phyloP scores from a whole-genome alignment of 306 rosid genomes.

The Crataegus laevigata region DNA sequence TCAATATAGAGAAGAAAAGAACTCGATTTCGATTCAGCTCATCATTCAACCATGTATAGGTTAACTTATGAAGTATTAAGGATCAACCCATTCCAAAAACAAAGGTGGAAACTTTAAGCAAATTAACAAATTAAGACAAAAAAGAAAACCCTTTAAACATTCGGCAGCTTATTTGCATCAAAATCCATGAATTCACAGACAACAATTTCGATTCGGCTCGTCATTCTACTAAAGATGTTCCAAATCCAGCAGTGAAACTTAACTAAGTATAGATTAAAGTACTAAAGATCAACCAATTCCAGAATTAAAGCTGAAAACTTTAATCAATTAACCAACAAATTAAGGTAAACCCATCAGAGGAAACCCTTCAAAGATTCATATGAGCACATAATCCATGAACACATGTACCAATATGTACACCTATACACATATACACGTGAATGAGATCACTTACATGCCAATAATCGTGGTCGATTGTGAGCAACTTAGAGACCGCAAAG shows the following conservation, averaged over 20 bases:
- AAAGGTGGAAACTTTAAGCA: not conserved
- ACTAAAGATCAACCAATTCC: not conserved
- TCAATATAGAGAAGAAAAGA: not conserved
- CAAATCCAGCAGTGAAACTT: not conserved
- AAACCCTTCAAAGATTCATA: not conserved
- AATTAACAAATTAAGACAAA: not conserved
- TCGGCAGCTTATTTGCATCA: not conserved
- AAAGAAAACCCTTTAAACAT: not conserved
- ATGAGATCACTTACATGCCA: conserved; percentile 68
- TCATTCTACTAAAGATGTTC: not conserved
- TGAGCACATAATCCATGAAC: no score
- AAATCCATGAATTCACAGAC: not conserved
- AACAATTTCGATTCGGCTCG: not conserved
- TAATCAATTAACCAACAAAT: no score
- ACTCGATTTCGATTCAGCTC: not conserved
- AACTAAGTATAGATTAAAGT: not conserved
- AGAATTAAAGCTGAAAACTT: no score
- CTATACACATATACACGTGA: not conserved
- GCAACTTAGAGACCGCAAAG: conserved; percentile 71
- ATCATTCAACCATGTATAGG: not conserved
- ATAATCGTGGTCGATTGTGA: conserved; percentile 80
- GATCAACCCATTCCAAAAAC: not conserved
- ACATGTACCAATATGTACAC: no score
- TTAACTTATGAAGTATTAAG: not conserved
- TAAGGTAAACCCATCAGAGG: not conserved